These are phyloP conservation scores for Fraxinus excelsior DNA, from an alignment of 257 asterid species.

Conservation along the genomic window DNA sequence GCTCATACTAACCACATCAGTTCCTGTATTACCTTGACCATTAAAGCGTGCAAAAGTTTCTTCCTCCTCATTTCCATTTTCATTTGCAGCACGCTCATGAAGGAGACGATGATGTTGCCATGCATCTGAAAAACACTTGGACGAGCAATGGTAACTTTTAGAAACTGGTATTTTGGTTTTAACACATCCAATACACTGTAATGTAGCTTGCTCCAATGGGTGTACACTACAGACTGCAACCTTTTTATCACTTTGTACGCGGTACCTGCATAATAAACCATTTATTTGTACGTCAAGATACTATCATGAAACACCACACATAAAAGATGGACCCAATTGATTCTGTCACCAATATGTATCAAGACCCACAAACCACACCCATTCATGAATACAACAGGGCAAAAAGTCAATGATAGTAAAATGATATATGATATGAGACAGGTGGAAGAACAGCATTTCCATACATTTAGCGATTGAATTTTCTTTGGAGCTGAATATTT, in stretches of 20 bases:
- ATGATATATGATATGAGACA: not conserved
- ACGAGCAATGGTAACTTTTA: constrained; percentile 89
- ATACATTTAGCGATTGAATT: not conserved
- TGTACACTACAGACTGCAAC: constrained; percentile 90
- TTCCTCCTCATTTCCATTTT: constrained; percentile 86
- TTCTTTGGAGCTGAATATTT: not conserved
- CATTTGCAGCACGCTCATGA: constrained; percentile 89
- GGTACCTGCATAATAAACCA: constrained; percentile 60
- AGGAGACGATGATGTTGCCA: constrained; percentile 93
- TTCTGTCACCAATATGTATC: not conserved
- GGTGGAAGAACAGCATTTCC: not conserved
- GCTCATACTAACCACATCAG: constrained; percentile 42
- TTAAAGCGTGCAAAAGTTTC: constrained; percentile 81
- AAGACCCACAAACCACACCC: not conserved
- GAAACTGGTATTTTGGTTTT: constrained; percentile 78
- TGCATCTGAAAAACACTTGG: constrained; percentile 88
- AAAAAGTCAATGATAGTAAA: not conserved
- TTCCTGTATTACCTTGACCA: constrained; percentile 59
- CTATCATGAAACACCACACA: not conserved
- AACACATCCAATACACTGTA: constrained; percentile 88
- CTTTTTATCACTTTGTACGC: constrained; percentile 86
- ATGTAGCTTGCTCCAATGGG: constrained; percentile 89
- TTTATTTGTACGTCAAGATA: not conserved
- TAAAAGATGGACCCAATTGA: not conserved
- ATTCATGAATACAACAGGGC: not conserved